Evolutionary conservation across 169 alveolate genomes (phyloP), one percentile per base, ranked within the genome.

Genomic region (Neospora caninum): DNA sequence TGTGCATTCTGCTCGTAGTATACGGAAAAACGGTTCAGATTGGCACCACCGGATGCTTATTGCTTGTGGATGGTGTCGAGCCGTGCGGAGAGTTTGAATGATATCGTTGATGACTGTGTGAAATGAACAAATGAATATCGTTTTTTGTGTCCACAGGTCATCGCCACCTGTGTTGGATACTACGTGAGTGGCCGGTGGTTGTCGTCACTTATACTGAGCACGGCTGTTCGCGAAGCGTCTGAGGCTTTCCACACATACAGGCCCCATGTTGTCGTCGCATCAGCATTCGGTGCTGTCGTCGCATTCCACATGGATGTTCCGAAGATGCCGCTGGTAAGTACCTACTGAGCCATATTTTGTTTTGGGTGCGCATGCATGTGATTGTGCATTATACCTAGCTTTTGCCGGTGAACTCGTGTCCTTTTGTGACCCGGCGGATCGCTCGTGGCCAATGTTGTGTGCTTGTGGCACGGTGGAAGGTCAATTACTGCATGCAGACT

Each of bases 231-330:
- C 18, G 39, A 29, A 1, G 89, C 89, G 7, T n/a, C 89, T 16
- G 89, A 80, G 67, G 94, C 94, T 20, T 91, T 91, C 58, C 53
- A 80, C 22, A 20, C 29, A n/a, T 91, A n/a, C 54, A 27, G 91
- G 39, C 89, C 94, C 4, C 80, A 91, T 29, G 70, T 91, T 13
- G 42, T 91, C 29, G 94, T 34, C 2, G 94, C 94, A n/a, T 34
- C 88, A 0, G 16, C 94, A 13, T 91, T 91, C 39, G 94, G 94
- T 73, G 94, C 94, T 7, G 70, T 91, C 7, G 83, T 70, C 25
- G 94, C 94, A 18, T 39, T 91, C 49, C 91, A 91, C 80, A 91
- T 91, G 94, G 94, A 91, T 73, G 29, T 91, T 22, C 94, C 94
- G 31, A 91, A 91, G 39, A 36, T 58, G 53, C 91, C 94, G 18